phyloP scores from a whole-genome alignment of 495 filamentous ascomycete species.

The Xylaria venustula region DNA sequence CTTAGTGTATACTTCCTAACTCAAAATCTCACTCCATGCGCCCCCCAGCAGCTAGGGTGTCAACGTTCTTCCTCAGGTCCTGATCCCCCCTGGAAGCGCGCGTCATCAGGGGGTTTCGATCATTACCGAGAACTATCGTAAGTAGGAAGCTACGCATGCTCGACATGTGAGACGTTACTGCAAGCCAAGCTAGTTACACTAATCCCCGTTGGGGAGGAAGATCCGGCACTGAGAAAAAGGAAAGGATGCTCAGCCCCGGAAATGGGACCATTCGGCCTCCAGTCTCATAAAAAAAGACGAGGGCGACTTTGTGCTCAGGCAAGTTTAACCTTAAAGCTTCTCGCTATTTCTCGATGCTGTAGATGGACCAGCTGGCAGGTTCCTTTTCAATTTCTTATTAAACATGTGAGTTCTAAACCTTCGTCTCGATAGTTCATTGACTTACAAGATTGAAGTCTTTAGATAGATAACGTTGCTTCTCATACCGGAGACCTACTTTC shows the following conservation, averaged over 20 bases:
- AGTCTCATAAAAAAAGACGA: not conserved
- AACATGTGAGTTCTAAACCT: not conserved
- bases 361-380: not conserved
- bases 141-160: not conserved
- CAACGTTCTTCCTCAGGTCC: not conserved
- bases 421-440: not conserved
- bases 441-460: not conserved
- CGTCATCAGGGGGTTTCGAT: slow-evolving; percentile 7
- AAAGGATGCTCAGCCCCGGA: slow-evolving; percentile 1
- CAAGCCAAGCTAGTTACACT: not conserved
- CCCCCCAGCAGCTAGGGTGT: not conserved
- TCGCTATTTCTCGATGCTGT: not conserved
- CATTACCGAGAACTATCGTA: not conserved
- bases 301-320: not conserved
- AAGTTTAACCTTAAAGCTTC: not conserved
- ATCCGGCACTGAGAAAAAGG: not conserved
- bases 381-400: not conserved
- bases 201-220: not conserved
- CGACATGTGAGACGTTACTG: not conserved
- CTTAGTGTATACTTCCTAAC: not conserved
- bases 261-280: not conserved
- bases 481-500: not conserved
- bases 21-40: not conserved
- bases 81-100: not conserved
- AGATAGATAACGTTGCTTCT: not conserved